A percentile compares a stretch with the other conserved stretches of the same genome.
These are phyloP conservation scores for Sutorius australiensis DNA, from an alignment of 768 basidiomycete species.

Conservation along the genomic window DNA sequence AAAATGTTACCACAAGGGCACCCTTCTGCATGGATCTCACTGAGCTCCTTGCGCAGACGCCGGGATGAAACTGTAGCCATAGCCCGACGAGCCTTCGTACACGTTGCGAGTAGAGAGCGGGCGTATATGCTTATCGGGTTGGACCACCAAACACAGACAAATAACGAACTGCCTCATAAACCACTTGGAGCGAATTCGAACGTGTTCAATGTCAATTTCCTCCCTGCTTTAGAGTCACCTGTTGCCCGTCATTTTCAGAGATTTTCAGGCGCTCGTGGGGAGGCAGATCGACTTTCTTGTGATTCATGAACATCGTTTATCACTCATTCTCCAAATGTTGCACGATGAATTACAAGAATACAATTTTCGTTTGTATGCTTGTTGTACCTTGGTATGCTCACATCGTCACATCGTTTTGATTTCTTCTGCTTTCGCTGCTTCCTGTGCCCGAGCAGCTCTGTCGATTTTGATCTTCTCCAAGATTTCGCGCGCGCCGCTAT, in stretches of 20 bases:
- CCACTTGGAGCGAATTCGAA: neutral
- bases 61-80: conserved; percentile 65
- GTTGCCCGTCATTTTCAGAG: conserved; percentile 42
- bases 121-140: conserved; percentile 6
- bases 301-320: conserved; percentile 17
- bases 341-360: conserved; percentile 26
- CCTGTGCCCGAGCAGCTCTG: conserved; percentile 45
- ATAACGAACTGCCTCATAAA: conserved; percentile 32
- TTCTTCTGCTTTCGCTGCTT: conserved; percentile 35
- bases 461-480: conserved; percentile 80
- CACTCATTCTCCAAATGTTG: conserved; percentile 6
- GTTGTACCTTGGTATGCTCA: conserved; percentile 1
- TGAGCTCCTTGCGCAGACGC: conserved; percentile 68
- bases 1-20: conserved; percentile 55
- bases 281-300: conserved; percentile 46
- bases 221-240: conserved; percentile 75
- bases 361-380: neutral
- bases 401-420: conserved; percentile 4
- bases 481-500: conserved; percentile 71
- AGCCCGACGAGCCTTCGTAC: conserved; percentile 16
- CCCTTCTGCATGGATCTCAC: conserved; percentile 61
- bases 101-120: conserved; percentile 7
- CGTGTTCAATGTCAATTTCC: conserved; percentile 36
- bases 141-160: conserved; percentile 36
- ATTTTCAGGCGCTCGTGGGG: conserved; percentile 66